Evolutionary conservation across 768 basidiomycete species (phyloP).

Genomic region (Favolaschia claudopus): DNA sequence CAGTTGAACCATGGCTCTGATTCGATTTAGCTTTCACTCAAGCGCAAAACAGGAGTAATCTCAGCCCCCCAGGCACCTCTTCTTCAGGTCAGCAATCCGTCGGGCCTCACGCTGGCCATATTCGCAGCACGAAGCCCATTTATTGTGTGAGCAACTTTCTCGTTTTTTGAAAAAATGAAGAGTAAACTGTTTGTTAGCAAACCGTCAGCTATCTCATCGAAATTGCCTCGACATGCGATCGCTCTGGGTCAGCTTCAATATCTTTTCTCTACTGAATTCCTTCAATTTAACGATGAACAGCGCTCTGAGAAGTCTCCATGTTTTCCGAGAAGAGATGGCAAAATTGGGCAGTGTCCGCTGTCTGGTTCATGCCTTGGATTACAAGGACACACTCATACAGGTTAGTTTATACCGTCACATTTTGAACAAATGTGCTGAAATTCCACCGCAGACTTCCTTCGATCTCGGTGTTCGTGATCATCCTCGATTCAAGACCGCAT

Average conservation of each 20-base stretch:
- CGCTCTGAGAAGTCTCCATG: background rate
- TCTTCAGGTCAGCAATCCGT: too few species aligned
- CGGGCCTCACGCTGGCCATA: too few species aligned
- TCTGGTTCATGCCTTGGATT: constrained; percentile 7
- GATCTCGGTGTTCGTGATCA: constrained; percentile 6
- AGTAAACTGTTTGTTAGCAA: background rate
- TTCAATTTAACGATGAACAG: too few species aligned
- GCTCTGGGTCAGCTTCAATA: too few species aligned
- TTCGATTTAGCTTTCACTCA: background rate
- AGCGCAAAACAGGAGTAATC: background rate
- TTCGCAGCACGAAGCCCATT: background rate
- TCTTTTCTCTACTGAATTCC: too few species aligned
- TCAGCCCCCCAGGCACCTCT: background rate
- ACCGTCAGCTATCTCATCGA: background rate
- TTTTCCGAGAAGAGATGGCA: constrained; percentile 2
- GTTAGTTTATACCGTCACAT: background rate
- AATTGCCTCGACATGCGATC: too few species aligned
- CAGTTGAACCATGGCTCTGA: too few species aligned
- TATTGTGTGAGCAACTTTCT: background rate
- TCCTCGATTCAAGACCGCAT: constrained; percentile 5
- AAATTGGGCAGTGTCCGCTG: background rate
- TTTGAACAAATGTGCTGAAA: too few species aligned
- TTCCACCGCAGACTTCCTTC: background rate
- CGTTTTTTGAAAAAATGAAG: too few species aligned
- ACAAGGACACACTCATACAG: background rate